Evolutionary conservation across 163 green algal genomes (phyloP), one percentile per base, ranked within the genome.

Genomic region (Chloromonas sp.): DNA sequence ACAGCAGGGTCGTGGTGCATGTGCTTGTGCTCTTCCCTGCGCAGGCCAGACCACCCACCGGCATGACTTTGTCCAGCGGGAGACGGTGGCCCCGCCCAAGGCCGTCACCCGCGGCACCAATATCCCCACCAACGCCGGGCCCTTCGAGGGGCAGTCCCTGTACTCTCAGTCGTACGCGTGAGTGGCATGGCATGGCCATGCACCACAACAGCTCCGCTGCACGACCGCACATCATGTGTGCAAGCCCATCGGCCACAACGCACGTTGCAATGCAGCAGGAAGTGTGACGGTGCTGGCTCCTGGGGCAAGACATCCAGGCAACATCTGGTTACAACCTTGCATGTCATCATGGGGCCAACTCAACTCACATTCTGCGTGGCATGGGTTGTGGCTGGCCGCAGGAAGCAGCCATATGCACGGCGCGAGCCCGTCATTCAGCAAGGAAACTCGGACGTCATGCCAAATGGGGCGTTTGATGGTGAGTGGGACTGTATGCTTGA

Each of bases 71-170:
- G 58, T 77, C 14, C 15, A 14, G 60, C 60, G 60, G 1, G 60
- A n/a, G 3, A 76, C 82, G 58, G 74, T 76, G 58, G 70, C 60
- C 14, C 83, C 76, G 1, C 57, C 76, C 60, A 70, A 71, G 36
- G 14, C 60, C 0, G 57, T 86, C 3, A 86, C 60, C 1, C 60
- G 60, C 15, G 60, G 3, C 60, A 83, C 80, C 76, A 86, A 76
- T 57, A 82, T 86, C 14, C n/a, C 66, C 1, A 81, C 58, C 2
- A 78, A 8, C 11, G 11, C 76, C 15, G 83, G 83, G 3, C 83
- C 83, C 2, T 86, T 86, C 78, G 83, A 86, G 74, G 83, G 83
- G 13, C 2, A 82, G 74, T 86, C 83, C n/a, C 15, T 83, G 14
- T 86, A 86, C 76, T 83, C 82, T 60, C 60, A 77, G 74, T 83